Percentiles rank a stretch among this genome's conserved stretches.
Conservation (phyloP, 1,284 basidiomycete species). For the Marasmius fiardii region DNA sequence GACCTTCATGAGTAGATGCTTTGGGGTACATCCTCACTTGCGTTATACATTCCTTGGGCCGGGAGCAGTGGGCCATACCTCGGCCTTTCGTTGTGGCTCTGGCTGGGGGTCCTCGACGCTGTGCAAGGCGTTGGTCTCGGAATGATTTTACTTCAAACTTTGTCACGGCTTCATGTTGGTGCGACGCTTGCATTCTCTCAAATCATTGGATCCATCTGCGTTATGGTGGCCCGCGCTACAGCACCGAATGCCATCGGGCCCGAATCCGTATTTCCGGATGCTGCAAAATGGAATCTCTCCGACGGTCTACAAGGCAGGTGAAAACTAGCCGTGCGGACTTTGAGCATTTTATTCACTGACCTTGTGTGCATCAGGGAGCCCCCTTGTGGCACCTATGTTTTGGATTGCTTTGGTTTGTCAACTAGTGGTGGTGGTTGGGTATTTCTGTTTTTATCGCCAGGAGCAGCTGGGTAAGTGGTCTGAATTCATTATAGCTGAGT, state of each 20-base stretch:
- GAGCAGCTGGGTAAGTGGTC: slow-evolving; percentile 77
- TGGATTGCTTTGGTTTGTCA: slow-evolving; percentile 84
- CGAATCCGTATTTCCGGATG: slow-evolving; percentile 87
- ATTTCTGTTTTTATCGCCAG: slow-evolving; percentile 94
- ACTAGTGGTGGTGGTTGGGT: slow-evolving; percentile 82
- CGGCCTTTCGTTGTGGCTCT: slow-evolving; percentile 85
- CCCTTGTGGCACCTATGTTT: slow-evolving; percentile 78
- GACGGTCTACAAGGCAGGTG: slow-evolving; percentile 61
- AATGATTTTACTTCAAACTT: slow-evolving; percentile 89
- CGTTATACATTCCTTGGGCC: slow-evolving; percentile 89
- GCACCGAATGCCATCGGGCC: slow-evolving; percentile 83
- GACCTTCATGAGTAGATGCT: no score
- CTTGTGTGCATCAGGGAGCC: slow-evolving; percentile 63
- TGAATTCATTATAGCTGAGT: slow-evolving; percentile 12
- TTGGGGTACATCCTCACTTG: slow-evolving; percentile 86
- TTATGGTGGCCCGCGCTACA: slow-evolving; percentile 85
- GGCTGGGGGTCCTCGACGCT: slow-evolving; percentile 91
- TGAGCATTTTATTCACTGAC: no score
- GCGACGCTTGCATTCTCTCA: slow-evolving; percentile 88
- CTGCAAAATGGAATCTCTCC: slow-evolving; percentile 82
- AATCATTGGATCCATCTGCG: slow-evolving; percentile 76
- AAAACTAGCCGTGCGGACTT: no score
- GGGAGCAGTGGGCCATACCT: slow-evolving; percentile 82
- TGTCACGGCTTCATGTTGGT: slow-evolving; percentile 90
- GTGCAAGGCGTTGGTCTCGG: slow-evolving; percentile 91